Evolutionary conservation across 768 basidiomycete species (phyloP), one percentile per base, ranked within the genome.

Genomic region (Scleroderma citrinum): DNA sequence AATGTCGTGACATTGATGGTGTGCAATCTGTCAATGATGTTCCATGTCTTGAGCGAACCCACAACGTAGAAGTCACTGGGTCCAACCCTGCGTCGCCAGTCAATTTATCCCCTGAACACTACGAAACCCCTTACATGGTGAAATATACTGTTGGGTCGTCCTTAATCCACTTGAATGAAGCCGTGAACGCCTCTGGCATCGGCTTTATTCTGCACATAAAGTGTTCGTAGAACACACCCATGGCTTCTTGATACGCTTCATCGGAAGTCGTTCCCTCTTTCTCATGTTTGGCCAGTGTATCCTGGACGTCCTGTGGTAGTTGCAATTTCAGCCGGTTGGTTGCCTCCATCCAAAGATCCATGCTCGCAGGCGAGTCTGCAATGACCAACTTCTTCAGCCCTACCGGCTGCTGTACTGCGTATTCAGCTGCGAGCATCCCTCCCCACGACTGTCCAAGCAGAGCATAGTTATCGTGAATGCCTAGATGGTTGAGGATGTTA

Each of bases 371-470:
- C 0, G 74, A 62, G 46, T 76, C 67, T 16, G 70, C 58, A n/a
- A 80, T 56, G 36, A 82, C 53, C 39, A 81, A 68, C 41, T 67
- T 71, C 52, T 69, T 66, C 37, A 82, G 49, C 0, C 80, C 79
- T 43, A 47, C 55, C 23, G 79, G 78, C 19, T 69, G 71, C 29
- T 60, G 65, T 7, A 50, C 51, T 3, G 69, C 63, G 6, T 66
- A 62, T 20, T 38, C 43, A 16, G 72, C 62, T 12, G 62, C 75
- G 16, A 82, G 69, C 81, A 82, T 64, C 44, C 63, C 58, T 68
- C 75, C 53, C 64, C 69, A 58, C 55, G 75, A 62, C 62, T 75
- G 69, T 5, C 75, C 81, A 37, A 69, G 59, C 1, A 74, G 50
- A 32, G 63, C 59, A 55, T 74, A 82, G 26, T 65, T 59, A 34